Base-by-base conservation (phyloP, 139 green algal genomes). In the Raphidocelis subcapitata region DNA sequence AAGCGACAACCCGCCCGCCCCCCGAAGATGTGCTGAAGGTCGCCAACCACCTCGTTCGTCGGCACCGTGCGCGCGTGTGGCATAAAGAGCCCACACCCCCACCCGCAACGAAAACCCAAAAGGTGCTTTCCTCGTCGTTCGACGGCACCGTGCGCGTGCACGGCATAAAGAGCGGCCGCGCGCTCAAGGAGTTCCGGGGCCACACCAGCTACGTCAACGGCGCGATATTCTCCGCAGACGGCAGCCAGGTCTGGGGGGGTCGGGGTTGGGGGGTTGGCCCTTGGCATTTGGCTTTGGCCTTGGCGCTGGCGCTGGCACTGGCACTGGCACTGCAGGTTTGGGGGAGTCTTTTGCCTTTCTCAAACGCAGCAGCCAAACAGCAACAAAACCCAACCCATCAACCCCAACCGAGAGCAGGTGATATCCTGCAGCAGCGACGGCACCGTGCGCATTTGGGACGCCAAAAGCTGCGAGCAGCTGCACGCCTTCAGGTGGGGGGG, bases 121-220 rank as follows among this genome's bases (percentile, higher is more conserved):
- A 98, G 64, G 84, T 99, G 36, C 81, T 99, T 28, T 91, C 71
- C 44, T 82, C 77, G 16, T 97, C 92, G 0, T 99, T 97, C 76
- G 95, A 99, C 77, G 89, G 87, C 55, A 84, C 86, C 5, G 81
- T 92, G 35, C 77, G 91, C 24, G 86, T 99, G 65, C 95, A 99
- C 75, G 95, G 95, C 35, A 85, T 99, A 37, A 98, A 98, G 86
- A 95, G 87, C 24, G 95, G 95, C 37, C 95, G 93, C 69, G 92
- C 96, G 85, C 86, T 99, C 26, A 98, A 97, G 82, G 95, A 99
- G 84, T 94, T 98, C 75, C 73, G 95, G 0, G 95, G 95, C 4
- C 94, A 98, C 83, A 94, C 84, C 18, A 94, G 84, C 23, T 99
- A 94, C 77, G 94, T 99, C 15, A 97, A 98, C 72, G 72, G 87